Percentiles rank a stretch among this genome's conserved stretches.
phyloP scores from a whole-genome alignment of 257 asterid genomes.

The Ehretia macrophylla region DNA sequence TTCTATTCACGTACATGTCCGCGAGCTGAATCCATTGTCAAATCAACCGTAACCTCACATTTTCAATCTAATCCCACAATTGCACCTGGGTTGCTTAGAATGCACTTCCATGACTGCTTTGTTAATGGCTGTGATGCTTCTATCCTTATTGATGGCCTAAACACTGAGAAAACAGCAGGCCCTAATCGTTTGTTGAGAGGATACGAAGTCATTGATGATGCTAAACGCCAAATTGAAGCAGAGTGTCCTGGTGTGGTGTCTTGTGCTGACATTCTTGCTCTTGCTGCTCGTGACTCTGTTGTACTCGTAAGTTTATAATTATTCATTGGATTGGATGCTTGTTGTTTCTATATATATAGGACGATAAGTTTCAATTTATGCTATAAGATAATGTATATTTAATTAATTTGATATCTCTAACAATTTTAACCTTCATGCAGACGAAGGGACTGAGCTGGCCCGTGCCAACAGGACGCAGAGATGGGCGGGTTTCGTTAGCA shows the following conservation, averaged over 20 bases:
- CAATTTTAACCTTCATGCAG: conserved; percentile 39
- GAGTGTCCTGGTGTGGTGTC: conserved; percentile 73
- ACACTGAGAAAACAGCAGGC: conserved; percentile 46
- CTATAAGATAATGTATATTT: too few relatives aligned
- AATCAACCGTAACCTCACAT: conserved; percentile 43
- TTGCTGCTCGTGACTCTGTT: conserved; percentile 85
- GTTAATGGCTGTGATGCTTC: conserved; percentile 88
- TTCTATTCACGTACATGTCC: conserved; percentile 67
- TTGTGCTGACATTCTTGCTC: conserved; percentile 85
- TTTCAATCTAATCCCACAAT: conserved; percentile 39
- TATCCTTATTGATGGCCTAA: conserved; percentile 50
- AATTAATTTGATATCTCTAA: too few relatives aligned
- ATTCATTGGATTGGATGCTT: neutral
- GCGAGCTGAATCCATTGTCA: conserved; percentile 58
- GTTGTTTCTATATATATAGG: neutral
- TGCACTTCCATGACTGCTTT: conserved; percentile 92
- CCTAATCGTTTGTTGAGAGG: conserved; percentile 57
- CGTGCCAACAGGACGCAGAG: conserved; percentile 79
- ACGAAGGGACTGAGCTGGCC: conserved; percentile 57
- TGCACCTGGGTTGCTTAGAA: conserved; percentile 69
- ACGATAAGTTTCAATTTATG: too few relatives aligned
- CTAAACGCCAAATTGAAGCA: conserved; percentile 61
- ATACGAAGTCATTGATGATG: conserved; percentile 64
- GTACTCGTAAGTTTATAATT: conserved; percentile 26
- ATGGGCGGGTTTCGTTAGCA: conserved; percentile 71